Conservation (phyloP, 306 rosid species). For the Rubus parviflorus region DNA sequence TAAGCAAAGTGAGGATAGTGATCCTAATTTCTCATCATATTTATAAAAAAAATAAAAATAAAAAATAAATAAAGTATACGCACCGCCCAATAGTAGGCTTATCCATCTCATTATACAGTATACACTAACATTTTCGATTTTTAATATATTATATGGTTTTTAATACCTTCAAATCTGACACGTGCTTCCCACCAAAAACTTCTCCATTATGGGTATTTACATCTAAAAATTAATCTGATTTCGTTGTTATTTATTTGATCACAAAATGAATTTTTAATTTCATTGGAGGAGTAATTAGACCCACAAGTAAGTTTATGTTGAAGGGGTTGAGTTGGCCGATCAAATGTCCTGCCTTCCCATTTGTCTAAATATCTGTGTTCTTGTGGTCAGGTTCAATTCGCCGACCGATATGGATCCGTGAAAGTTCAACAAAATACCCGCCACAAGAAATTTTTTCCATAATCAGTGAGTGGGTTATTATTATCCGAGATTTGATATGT, state of each 20-base stretch:
- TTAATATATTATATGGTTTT: no score
- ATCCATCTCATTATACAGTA: no score
- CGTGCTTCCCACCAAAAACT: neutral
- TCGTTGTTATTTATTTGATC: no score
- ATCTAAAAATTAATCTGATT: neutral
- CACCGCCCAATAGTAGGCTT: no score
- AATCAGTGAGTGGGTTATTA: neutral
- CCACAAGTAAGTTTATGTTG: no score
- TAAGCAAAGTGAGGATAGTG: neutral
- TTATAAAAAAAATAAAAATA: no score
- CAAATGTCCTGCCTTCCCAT: neutral
- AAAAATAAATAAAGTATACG: no score
- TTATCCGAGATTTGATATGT: neutral
- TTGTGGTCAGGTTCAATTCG: neutral
- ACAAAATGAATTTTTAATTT: no score
- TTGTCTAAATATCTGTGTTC: constrained; percentile 16
- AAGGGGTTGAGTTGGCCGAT: neutral
- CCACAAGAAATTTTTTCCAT: constrained; percentile 8
- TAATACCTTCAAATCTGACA: no score
- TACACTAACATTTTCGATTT: no score
- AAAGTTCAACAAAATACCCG: neutral
- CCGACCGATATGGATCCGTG: constrained; percentile 8
- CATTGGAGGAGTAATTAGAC: no score
- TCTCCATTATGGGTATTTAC: neutral
- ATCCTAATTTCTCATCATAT: neutral